phyloP scores from a whole-genome alignment of 73 alveolate species.

The Effrenium voratum region DNA sequence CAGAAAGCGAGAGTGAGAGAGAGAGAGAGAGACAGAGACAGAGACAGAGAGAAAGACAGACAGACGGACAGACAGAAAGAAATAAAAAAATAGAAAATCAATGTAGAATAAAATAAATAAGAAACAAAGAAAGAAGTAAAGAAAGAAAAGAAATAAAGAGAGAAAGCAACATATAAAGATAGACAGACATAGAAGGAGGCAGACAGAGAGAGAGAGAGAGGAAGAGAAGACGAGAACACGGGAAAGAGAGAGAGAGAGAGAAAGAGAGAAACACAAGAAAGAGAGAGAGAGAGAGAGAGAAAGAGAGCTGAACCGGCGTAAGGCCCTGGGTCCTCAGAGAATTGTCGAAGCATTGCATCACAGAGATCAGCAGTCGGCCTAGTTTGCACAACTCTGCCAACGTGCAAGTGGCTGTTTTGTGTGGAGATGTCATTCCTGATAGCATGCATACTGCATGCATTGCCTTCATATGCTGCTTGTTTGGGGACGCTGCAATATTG shows the following conservation, averaged over 20 bases:
- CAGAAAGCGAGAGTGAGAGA: not conserved
- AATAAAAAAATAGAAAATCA: not conserved
- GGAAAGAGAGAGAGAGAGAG: no score
- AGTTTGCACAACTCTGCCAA: not conserved
- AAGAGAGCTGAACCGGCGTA: no score
- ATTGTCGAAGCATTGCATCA: conserved; percentile 66
- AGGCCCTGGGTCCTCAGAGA: conserved; percentile 90
- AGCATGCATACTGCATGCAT: not conserved
- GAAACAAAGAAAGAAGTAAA: no score
- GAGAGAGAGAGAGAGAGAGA: no score
- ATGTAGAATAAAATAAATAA: no score
- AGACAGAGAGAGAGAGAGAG: no score
- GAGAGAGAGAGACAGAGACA: not conserved
- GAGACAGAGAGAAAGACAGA: not conserved
- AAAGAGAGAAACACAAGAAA: no score
- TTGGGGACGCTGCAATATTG: not conserved
- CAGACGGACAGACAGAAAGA: not conserved
- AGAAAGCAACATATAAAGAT: no score
- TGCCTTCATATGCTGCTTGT: not conserved
- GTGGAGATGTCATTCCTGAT: not conserved
- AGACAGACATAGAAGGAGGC: no score
- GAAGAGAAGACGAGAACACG: no score
- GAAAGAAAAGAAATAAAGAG: no score
- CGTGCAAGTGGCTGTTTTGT: not conserved
- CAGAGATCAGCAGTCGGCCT: conserved; percentile 66